Evolutionary conservation across 2,329 filamentous ascomycete species (phyloP).

Genomic region (Penicillium aurantiogriseum): DNA sequence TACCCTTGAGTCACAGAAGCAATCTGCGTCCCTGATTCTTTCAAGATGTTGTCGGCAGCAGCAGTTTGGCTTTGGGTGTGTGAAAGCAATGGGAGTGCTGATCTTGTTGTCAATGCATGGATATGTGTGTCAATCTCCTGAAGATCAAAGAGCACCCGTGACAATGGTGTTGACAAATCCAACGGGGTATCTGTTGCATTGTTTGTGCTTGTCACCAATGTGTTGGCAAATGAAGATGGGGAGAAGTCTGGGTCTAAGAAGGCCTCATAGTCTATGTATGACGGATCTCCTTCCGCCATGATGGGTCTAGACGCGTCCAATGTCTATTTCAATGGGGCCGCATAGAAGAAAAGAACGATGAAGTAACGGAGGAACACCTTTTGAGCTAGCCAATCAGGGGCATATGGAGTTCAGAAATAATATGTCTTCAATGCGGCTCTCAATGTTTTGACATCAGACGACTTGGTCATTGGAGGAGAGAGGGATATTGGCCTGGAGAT

Average conservation of each 20-base stretch:
- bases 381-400: background rate
- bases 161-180: slow-evolving; percentile 91
- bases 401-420: background rate
- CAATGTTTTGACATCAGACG: slow-evolving; percentile 3
- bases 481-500: slow-evolving; percentile 9
- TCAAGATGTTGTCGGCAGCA: slow-evolving; percentile 69
- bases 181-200: slow-evolving; percentile 85
- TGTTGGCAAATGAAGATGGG: slow-evolving; percentile 79
- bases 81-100: slow-evolving; percentile 74
- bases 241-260: slow-evolving; percentile 84
- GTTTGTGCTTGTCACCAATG: slow-evolving; percentile 84
- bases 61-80: slow-evolving; percentile 73
- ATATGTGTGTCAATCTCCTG: slow-evolving; percentile 98
- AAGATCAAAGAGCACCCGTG: slow-evolving; percentile 89
- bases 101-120: slow-evolving; percentile 80
- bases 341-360: slow-evolving; percentile 2
- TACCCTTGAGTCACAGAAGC: slow-evolving; percentile 80
- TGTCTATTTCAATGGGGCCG: background rate
- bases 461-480: slow-evolving; percentile 4
- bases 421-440: background rate
- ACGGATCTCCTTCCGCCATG: slow-evolving; percentile 52
- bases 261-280: slow-evolving; percentile 94
- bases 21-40: slow-evolving; percentile 77
- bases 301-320: slow-evolving; percentile 9
- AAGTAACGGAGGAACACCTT: background rate